Evolutionary conservation across 73 alveolate species (phyloP).

Genomic region (Paramecium sexaurelia): DNA sequence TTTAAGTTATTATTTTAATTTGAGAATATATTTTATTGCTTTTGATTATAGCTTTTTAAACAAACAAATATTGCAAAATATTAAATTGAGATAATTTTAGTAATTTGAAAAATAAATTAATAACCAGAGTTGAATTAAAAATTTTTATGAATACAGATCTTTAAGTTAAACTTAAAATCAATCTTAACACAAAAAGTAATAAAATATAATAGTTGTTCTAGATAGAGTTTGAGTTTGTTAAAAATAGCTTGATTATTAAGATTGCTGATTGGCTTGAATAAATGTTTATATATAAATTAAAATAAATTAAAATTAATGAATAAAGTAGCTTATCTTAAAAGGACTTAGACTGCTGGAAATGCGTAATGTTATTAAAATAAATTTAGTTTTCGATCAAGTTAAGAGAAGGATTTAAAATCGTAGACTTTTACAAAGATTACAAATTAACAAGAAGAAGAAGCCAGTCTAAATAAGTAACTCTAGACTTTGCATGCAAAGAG

Average conservation of each 20-base stretch:
- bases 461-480: background rate
- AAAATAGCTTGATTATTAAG: background rate
- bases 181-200: background rate
- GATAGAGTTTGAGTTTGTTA: background rate
- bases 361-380: background rate
- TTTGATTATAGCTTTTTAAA: no score
- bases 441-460: background rate
- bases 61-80: no score
- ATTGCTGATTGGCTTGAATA: background rate
- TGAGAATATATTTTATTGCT: no score
- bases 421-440: slow-evolving; percentile 35
- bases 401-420: background rate
- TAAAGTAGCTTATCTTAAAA: background rate
- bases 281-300: background rate
- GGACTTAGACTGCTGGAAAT: slow-evolving; percentile 49
- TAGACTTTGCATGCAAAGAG: background rate
- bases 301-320: background rate
- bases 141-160: no score
- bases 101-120: no score
- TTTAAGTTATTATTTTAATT: no score
- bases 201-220: no score
- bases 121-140: no score
- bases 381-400: background rate
- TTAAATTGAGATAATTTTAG: no score
- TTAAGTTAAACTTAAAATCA: background rate